Percentiles rank a stretch among this genome's conserved stretches.
Conservation (phyloP, 495 filamentous ascomycete species). For the Pseudoneurospora amorphoporcata region DNA sequence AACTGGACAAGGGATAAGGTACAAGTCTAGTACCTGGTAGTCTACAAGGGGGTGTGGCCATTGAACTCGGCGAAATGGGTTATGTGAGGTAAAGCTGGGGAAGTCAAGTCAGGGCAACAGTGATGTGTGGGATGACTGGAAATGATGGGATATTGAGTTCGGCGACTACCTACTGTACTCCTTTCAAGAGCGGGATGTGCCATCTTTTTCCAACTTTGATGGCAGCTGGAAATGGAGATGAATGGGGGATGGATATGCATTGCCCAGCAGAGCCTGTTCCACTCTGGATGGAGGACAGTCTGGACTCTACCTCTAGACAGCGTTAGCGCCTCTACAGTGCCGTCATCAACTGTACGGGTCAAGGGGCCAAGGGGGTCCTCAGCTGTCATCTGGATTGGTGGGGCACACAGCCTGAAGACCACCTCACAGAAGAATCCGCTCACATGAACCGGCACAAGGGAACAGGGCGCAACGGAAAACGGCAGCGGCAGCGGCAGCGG, state of each 20-base stretch:
- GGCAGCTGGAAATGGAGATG: neutral
- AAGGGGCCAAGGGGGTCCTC: neutral
- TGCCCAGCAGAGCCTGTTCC: neutral
- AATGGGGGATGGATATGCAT: neutral
- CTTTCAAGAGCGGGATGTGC: neutral
- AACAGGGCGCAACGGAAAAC: neutral
- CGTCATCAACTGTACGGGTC: neutral
- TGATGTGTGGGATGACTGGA: neutral
- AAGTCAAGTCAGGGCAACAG: neutral
- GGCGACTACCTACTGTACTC: neutral
- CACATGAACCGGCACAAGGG: neutral
- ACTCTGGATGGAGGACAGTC: neutral
- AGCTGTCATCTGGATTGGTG: neutral
- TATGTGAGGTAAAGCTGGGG: neutral
- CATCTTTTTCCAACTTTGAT: neutral
- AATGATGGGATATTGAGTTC: neutral
- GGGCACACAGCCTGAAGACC: neutral
- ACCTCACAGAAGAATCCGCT: neutral
- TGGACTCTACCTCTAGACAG: neutral
- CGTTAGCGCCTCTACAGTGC: neutral
- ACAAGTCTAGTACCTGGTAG: neutral
- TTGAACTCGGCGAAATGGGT: neutral
- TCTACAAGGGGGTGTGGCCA: neutral
- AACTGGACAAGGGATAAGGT: neutral
- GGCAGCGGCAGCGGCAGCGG: neutral